Evolutionary conservation across 164 flowering plant species (phyloP).

Genomic region (Umbellularia californica): DNA sequence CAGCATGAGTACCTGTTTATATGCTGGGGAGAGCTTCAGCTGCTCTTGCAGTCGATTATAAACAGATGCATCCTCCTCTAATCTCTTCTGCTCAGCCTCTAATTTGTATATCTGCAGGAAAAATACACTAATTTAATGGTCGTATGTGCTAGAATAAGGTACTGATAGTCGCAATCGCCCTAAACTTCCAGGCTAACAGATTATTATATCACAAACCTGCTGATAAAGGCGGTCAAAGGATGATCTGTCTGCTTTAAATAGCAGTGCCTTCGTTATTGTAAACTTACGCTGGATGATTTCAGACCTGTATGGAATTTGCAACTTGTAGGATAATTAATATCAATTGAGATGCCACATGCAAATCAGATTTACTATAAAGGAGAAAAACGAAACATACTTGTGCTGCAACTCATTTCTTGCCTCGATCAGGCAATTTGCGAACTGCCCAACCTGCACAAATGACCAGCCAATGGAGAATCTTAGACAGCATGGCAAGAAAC

Average conservation of each 20-base stretch:
- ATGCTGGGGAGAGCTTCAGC: constrained; percentile 83
- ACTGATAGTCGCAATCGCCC: neutral
- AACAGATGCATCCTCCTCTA: constrained; percentile 78
- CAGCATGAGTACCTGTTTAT: constrained; percentile 59
- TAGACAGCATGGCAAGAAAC: too few relatives aligned
- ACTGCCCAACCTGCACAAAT: constrained; percentile 63
- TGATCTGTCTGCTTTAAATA: constrained; percentile 73
- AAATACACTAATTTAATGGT: constrained; percentile 2
- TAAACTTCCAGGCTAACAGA: neutral
- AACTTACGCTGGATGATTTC: constrained; percentile 62
- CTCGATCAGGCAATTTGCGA: constrained; percentile 74
- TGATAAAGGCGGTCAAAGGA: constrained; percentile 72
- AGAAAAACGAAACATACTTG: constrained; percentile 42
- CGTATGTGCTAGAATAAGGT: neutral
- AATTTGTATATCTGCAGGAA: constrained; percentile 61
- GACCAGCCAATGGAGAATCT: neutral
- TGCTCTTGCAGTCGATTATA: constrained; percentile 84
- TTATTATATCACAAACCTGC: constrained; percentile 44
- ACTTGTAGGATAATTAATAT: neutral
- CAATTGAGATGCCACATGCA: neutral
- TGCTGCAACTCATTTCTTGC: constrained; percentile 66
- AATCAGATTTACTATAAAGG: neutral
- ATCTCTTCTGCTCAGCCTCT: constrained; percentile 74
- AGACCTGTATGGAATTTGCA: constrained; percentile 37
- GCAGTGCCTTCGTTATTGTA: constrained; percentile 64